Base-by-base conservation (phyloP, 108 stramenopile genomes). In the Chaetoceros tenuissimus region DNA sequence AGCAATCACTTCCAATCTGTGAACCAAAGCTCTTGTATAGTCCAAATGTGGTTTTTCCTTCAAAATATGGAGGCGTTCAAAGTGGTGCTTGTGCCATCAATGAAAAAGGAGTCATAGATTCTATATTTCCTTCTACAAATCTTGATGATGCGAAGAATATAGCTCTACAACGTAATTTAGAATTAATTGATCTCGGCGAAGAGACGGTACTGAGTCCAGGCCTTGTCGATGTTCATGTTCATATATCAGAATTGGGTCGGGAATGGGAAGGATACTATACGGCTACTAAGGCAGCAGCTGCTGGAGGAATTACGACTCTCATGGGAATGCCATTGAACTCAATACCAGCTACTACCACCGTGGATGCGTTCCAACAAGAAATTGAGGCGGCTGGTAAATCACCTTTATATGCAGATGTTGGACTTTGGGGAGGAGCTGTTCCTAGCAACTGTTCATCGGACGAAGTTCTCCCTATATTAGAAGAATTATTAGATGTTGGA, bases 281-380 rank as follows among this genome's bases (percentile, higher is more conserved):
- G n/a, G 56, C 68, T 30, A 69, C 68, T 24, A 34, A 27, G 52
- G 61, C 68, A 16, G 68, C 68, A 1, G 68, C 68, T 26, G 55
- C 61, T 2, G 68, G 68, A 21, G 61, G 68, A 1, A 57, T 69
- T 20, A 69, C 68, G 1, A 63, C 68, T 25, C 26, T 63, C 0
- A 69, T 69, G 46, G 62, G 68, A 3, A 69, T 69, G 68, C 68
- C 68, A 19, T 55, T 69, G 27, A 69, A 63, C 51, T 69, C 62
- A 1, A 26, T 69, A 26, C 68, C 68, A 19, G 25, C 62, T 23
- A 69, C 68, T 3, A 66, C 57, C 0, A 59, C 64, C 19, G 21
- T 58, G 1, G 57, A 66, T 46, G 45, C 57, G 10, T 51, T 68
- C 3, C 48, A 53, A 20, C 19, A 49, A 40, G 67, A 68, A 49